A percentile compares a stretch with the other conserved stretches of the same genome.
phyloP scores from a whole-genome alignment of 169 alveolate species.

The Theileria parva region DNA sequence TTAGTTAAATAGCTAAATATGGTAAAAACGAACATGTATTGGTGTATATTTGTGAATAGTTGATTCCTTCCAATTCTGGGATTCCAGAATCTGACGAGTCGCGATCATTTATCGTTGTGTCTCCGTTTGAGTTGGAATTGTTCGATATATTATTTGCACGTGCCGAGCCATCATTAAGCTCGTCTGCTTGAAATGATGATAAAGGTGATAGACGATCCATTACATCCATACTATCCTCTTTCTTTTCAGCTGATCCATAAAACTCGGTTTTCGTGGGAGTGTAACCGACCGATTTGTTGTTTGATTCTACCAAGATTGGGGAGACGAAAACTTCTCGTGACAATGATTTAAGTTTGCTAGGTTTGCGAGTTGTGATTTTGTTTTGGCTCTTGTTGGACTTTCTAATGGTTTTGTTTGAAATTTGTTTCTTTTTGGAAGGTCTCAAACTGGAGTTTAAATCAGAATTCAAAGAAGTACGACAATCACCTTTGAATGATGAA shows the following conservation, averaged over 20 bases:
- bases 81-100: neutral
- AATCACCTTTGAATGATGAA: conserved; percentile 7
- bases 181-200: neutral
- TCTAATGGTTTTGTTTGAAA: neutral
- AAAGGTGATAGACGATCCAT: conserved; percentile 10
- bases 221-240: neutral
- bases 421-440: neutral
- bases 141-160: neutral
- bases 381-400: neutral
- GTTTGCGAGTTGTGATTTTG: neutral
- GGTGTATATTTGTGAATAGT: conserved; percentile 13
- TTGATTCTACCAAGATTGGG: neutral
- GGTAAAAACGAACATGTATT: conserved; percentile 3
- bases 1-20: neutral
- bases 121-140: neutral
- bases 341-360: neutral
- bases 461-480: neutral
- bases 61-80: neutral
- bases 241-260: neutral
- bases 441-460: neutral
- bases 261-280: neutral
- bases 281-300: neutral
- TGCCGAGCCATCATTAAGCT: neutral
- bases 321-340: neutral
- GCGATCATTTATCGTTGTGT: neutral